Conservation (phyloP, 2,329 filamentous ascomycete genomes). For the Penicillium sp. region DNA sequence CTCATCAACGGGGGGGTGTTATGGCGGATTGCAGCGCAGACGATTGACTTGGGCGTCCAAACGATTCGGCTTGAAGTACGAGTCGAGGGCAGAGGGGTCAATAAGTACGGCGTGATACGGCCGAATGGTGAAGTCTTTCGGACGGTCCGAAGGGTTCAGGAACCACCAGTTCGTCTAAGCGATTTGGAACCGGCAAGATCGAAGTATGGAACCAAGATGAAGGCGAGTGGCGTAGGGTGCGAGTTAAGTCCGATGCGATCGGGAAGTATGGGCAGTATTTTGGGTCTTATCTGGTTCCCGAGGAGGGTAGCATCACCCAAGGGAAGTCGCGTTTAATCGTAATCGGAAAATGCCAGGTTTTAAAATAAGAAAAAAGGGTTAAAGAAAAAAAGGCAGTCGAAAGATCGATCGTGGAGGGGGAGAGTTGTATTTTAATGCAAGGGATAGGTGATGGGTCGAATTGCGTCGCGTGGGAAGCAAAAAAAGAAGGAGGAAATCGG, state of each 20-base stretch:
- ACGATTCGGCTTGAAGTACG: background rate
- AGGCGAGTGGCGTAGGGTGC: background rate
- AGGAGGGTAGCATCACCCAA: background rate
- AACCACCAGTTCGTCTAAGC: background rate
- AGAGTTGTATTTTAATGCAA: constrained; percentile 19
- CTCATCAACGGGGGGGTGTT: constrained; percentile 4
- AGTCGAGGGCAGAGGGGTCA: background rate
- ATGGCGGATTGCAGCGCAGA: constrained; percentile 6
- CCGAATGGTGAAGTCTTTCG: background rate
- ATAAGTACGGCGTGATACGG: background rate
- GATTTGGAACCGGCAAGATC: background rate
- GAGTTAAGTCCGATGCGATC: constrained; percentile 15
- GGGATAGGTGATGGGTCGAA: constrained; percentile 33
- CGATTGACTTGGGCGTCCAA: background rate
- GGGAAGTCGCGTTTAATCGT: background rate
- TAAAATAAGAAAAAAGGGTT: background rate
- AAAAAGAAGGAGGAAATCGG: constrained; percentile 9
- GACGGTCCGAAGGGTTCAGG: background rate
- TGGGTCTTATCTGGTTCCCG: constrained; percentile 2
- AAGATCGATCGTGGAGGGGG: constrained; percentile 22
- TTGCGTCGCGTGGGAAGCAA: constrained; percentile 34
- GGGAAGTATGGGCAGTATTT: constrained; percentile 4
- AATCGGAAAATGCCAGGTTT: background rate
- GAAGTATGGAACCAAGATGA: background rate
- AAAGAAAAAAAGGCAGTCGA: constrained; percentile 1